Evolutionary conservation across 148 eudicot species (phyloP), one percentile per base, ranked within the genome.

Genomic region (Oxyria digyna): DNA sequence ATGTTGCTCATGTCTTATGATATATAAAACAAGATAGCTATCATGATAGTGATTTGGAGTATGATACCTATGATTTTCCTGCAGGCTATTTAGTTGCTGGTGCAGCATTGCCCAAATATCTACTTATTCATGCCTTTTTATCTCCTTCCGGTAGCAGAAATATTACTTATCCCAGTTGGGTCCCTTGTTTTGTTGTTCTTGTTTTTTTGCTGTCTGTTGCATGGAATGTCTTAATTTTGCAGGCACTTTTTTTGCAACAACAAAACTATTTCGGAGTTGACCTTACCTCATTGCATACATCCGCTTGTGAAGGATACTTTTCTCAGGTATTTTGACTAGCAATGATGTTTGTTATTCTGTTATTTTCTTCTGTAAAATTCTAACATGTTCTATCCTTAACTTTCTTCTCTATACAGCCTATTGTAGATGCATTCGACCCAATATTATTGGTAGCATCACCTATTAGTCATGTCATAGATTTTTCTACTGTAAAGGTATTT

Each of bases 191-290:
- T n/a, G n/a, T n/a, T n/a, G n/a, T n/a, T n/a, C n/a, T n/a, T n/a
- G n/a, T n/a, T n/a, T n/a, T n/a, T n/a, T n/a, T n/a, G n/a, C n/a
- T n/a, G n/a, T n/a, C n/a, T n/a, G n/a, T n/a, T n/a, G n/a, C n/a
- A n/a, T n/a, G n/a, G n/a, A n/a, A n/a, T n/a, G n/a, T n/a, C n/a
- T 68, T 75, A 69, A n/a, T 55, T 29, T 42, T 76, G 71, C 87
- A 94, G 99, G 87, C 99, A 69, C 85, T 91, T 52, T 94, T 94
- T 80, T 94, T 97, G 99, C 99, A 94, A 83, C 99, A 94, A 77
- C 96, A 86, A 27, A 94, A 94, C 76, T 94, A 91, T 83, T 94
- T 83, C 74, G 99, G 99, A 69, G 99, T 94, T 71, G 91, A 94
- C 82, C 81, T 94, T 81, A 85, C 93, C 45, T 74, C 97, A n/a